Base-by-base conservation (phyloP, 345 rosid species). In the Jatropha curcas region DNA sequence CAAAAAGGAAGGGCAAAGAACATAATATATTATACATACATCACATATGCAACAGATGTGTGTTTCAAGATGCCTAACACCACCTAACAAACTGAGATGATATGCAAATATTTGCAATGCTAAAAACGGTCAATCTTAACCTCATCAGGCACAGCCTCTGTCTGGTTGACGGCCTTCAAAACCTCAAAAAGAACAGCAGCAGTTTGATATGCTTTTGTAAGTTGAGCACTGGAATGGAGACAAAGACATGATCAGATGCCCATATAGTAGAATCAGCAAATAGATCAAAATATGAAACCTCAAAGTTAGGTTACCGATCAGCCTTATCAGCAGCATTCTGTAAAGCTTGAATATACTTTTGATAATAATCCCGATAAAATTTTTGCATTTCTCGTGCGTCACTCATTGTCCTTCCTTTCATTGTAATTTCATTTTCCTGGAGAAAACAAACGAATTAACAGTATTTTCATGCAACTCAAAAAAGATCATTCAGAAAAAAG, bases 121-220 rank as follows among this genome's bases (percentile, higher is more conserved):
- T 16, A 16, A 45, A 27, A 45, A 27, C 28, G 56, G 56, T 10
- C 8, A 65, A 27, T 28, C 74, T 70, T n/a, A 62, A 93, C 99
- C 96, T 96, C 98, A 9, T 85, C 85, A 71, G 93, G 98, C 80
- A 96, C 96, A 31, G 97, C 85, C 76, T 96, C 97, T n/a, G 97
- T 90, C 84, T 78, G 76, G 85, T 93, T 96, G 65, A 96, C 99
- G 45, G 99, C 99, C 82, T 74, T 96, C 80, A 96, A 84, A 77
- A 96, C 99, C 85, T 96, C 99, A 80, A 96, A 96, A 76, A 96
- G 97, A 74, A 96, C 98, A 84, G 92, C 92, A n/a, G 99, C 99
- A 72, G 99, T 96, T 84, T 96, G 99, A 81, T 96, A 96, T 57
- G 99, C 99, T 86, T 96, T 96, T 37, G 97, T 91, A 78, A 96